A percentile compares a stretch with the other conserved stretches of the same genome.
phyloP scores from a whole-genome alignment of 805 yeast genomes.

The Metschnikowia noctiluminum region DNA sequence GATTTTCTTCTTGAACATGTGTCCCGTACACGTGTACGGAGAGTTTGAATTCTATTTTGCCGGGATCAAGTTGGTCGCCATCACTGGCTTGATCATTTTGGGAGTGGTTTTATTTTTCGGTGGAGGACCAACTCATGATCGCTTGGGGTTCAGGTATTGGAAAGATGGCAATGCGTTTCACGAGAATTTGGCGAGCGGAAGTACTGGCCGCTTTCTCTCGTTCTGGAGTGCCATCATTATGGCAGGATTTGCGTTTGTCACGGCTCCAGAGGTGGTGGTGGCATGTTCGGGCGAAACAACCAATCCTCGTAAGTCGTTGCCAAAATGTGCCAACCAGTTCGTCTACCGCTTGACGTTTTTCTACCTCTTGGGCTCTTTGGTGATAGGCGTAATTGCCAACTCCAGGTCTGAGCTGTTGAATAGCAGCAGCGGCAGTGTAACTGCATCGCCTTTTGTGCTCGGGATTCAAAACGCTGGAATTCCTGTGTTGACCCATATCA shows the following conservation, averaged over 20 bases:
- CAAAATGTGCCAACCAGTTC: slow-evolving; percentile 59
- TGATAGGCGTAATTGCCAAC: slow-evolving; percentile 38
- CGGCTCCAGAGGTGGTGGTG: slow-evolving; percentile 51
- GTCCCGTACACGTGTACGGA: slow-evolving; percentile 17
- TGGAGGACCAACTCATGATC: slow-evolving; percentile 21
- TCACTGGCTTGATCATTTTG: slow-evolving; percentile 20
- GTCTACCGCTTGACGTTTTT: slow-evolving; percentile 47
- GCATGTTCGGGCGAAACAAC: slow-evolving; percentile 56
- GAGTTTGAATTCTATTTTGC: slow-evolving; percentile 20
- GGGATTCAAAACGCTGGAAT: slow-evolving; percentile 73
- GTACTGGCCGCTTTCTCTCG: slow-evolving; percentile 21
- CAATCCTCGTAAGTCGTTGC: slow-evolving; percentile 56
- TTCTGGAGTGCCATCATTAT: slow-evolving; percentile 26
- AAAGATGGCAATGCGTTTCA: slow-evolving; percentile 31
- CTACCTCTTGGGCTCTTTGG: slow-evolving; percentile 38
- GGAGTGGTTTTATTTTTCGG: slow-evolving; percentile 21
- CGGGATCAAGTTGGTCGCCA: slow-evolving; percentile 19
- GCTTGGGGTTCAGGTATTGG: slow-evolving; percentile 22
- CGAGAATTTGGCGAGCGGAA: slow-evolving; percentile 37
- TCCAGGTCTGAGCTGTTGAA: slow-evolving; percentile 25
- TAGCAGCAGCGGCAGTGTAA: slow-evolving; percentile 39
- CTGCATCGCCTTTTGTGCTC: slow-evolving; percentile 79
- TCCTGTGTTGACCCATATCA: slow-evolving; percentile 66
- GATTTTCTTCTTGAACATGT: slow-evolving; percentile 15
- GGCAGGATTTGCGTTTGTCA: slow-evolving; percentile 27